These are phyloP conservation scores for Erysimum cheiri DNA, from an alignment of 441 rosid species.

Conservation along the genomic window DNA sequence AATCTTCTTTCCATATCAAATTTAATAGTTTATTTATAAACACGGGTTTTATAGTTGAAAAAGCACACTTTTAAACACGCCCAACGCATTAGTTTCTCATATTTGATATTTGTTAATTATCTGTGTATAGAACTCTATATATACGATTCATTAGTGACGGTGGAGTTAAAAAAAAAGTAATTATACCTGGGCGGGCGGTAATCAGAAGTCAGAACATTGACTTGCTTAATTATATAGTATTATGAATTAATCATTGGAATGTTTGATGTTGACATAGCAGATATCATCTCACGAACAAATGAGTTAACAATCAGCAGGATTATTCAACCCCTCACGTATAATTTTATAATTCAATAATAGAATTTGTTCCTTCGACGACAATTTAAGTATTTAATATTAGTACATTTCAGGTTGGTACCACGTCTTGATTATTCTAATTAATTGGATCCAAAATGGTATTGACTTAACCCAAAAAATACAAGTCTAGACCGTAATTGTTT, in stretches of 20 bases:
- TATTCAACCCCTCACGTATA: slow-evolving; percentile 30
- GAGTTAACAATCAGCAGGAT: slow-evolving; percentile 1
- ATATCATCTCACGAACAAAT: slow-evolving; percentile 15
- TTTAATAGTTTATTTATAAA: slow-evolving; percentile 18
- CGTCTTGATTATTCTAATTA: slow-evolving; percentile 16
- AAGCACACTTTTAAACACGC: slow-evolving; percentile 19
- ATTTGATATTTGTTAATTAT: neutral
- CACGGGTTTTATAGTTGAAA: slow-evolving; percentile 32
- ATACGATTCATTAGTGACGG: slow-evolving; percentile 18
- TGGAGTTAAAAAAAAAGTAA: slow-evolving; percentile 28
- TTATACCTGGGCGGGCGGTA: neutral
- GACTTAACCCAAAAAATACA: slow-evolving; percentile 10
- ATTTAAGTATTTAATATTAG: slow-evolving; percentile 16
- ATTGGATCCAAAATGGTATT: slow-evolving; percentile 9
- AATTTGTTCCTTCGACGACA: slow-evolving; percentile 28
- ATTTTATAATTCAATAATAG: slow-evolving; percentile 12
- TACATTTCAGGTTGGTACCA: slow-evolving; percentile 36
- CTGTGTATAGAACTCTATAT: neutral
- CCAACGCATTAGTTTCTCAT: slow-evolving; percentile 8
- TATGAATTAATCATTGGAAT: neutral
- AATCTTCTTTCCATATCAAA: slow-evolving; percentile 30
- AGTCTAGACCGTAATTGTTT: neutral
- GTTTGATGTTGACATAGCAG: slow-evolving; percentile 20
- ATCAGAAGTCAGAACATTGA: slow-evolving; percentile 18
- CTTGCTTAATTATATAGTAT: slow-evolving; percentile 14